Percentiles rank a stretch among this genome's conserved stretches.
Evolutionary conservation across 139 green algal species (phyloP).

Genomic region (Auxenochlorella pyrenoidosa): DNA sequence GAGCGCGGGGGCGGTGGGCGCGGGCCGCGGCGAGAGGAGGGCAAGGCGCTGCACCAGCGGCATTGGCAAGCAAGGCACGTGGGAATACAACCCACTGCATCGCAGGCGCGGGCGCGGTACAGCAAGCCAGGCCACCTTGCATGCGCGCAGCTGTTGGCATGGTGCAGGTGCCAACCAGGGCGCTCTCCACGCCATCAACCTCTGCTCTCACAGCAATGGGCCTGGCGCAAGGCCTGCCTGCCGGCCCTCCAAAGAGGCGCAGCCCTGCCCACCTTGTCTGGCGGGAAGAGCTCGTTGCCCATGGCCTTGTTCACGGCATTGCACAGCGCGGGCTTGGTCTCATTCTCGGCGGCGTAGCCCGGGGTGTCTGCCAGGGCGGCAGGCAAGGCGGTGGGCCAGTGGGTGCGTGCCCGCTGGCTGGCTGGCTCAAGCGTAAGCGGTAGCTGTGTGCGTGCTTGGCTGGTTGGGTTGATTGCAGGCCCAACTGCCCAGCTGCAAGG

Average conservation of each 20-base stretch:
- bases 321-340: constrained; percentile 71
- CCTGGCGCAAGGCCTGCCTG: too few relatives aligned
- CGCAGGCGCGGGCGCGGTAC: not conserved
- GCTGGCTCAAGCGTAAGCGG: too few relatives aligned
- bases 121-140: not conserved
- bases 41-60: not conserved
- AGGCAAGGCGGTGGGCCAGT: not conserved
- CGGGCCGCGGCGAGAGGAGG: not conserved
- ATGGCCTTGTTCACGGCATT: constrained; percentile 54
- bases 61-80: not conserved
- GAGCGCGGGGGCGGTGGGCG: not conserved
- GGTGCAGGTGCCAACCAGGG: not conserved
- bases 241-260: not conserved
- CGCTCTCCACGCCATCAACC: not conserved
- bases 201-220: not conserved
- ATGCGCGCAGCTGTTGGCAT: not conserved
- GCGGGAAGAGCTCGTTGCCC: constrained; percentile 56
- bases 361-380: constrained; percentile 64
- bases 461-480: too few relatives aligned
- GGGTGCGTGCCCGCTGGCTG: too few relatives aligned
- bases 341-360: constrained; percentile 74
- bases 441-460: too few relatives aligned
- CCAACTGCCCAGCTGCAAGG: too few relatives aligned
- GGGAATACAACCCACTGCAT: too few relatives aligned
- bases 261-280: constrained; percentile 51